A percentile compares a stretch with the other conserved stretches of the same genome.
Evolutionary conservation across 352 stramenopile species (phyloP).

Genomic region (Phytophthora boehmeriae): DNA sequence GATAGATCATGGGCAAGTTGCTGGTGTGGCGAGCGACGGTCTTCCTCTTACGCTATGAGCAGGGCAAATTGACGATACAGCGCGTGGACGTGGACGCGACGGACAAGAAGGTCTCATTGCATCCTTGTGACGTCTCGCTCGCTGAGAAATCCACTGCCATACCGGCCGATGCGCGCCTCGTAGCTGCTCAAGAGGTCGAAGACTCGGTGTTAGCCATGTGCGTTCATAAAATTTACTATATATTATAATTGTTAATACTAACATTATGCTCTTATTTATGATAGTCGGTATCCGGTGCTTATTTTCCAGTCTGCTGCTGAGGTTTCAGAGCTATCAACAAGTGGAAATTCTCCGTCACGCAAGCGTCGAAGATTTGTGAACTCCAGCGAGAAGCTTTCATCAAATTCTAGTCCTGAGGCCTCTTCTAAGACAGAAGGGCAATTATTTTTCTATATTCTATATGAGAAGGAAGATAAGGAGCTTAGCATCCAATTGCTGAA

Average conservation of each 20-base stretch:
- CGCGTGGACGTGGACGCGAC: slow-evolving; percentile 21
- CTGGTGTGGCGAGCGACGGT: slow-evolving; percentile 32
- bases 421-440: not conserved
- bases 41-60: slow-evolving; percentile 35
- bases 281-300: slow-evolving; percentile 33
- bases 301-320: slow-evolving; percentile 20
- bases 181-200: slow-evolving; percentile 47
- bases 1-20: slow-evolving; percentile 26
- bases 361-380: slow-evolving; percentile 23
- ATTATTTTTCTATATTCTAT: slow-evolving; percentile 36
- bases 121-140: slow-evolving; percentile 11
- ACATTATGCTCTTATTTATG: too few species aligned
- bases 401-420: not conserved
- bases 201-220: slow-evolving; percentile 46
- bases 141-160: slow-evolving; percentile 12
- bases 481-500: slow-evolving; percentile 33
- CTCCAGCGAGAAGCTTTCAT: not conserved
- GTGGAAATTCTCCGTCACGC: not conserved
- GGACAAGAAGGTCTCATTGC: slow-evolving; percentile 27
- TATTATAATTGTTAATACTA: too few species aligned
- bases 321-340: not conserved
- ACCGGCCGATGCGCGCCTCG: slow-evolving; percentile 34
- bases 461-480: slow-evolving; percentile 11
- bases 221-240: too few species aligned
- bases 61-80: slow-evolving; percentile 26